phyloP scores from a whole-genome alignment of 2,329 filamentous ascomycete genomes.

The Fusarium sp. region DNA sequence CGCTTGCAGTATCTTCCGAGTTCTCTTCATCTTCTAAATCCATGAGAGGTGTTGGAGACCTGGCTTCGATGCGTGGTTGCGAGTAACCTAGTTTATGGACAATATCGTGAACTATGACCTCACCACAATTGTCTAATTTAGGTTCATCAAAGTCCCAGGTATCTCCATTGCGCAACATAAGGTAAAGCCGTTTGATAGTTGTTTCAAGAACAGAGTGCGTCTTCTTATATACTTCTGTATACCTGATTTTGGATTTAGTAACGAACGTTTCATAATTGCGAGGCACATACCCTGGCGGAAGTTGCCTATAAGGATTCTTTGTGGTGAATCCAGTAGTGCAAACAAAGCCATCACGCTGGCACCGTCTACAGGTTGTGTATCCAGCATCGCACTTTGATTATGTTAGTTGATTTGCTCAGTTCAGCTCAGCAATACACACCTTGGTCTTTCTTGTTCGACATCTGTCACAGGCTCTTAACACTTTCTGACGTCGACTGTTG shows the following conservation, averaged over 20 bases:
- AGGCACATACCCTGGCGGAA: background rate
- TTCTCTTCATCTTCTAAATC: accelerated
- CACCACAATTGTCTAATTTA: background rate
- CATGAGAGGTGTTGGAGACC: background rate
- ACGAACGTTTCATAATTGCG: accelerated
- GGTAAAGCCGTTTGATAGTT: background rate
- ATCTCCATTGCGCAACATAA: background rate
- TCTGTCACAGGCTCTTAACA: background rate
- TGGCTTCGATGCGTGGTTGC: background rate
- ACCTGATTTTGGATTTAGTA: background rate
- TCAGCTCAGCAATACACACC: accelerated
- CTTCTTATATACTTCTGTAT: background rate
- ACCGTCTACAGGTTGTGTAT: accelerated
- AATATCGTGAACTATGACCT: background rate
- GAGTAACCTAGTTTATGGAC: background rate
- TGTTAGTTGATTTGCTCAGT: accelerated
- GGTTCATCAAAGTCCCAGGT: background rate
- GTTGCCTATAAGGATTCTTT: background rate
- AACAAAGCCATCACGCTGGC: background rate
- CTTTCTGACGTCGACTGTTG: background rate
- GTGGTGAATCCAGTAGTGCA: background rate
- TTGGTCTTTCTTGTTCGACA: background rate
- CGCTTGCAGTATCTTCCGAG: background rate
- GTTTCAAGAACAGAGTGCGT: background rate
- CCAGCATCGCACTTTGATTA: background rate